Evolutionary conservation across 768 basidiomycete genomes (phyloP).

Genomic region (Cystofilobasidium ferigula): DNA sequence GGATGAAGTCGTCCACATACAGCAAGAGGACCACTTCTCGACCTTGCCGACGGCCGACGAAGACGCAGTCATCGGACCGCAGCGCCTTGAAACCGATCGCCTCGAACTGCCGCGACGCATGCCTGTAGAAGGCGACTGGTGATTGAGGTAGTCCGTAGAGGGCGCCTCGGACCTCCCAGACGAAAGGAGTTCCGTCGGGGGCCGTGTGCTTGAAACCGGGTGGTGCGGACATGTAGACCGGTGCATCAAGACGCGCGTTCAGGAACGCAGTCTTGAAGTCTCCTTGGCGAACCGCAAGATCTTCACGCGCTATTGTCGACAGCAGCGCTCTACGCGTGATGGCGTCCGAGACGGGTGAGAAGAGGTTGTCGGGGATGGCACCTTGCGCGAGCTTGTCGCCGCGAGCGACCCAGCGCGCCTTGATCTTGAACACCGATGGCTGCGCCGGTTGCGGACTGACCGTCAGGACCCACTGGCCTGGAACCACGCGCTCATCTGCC

Average conservation of each 20-base stretch:
- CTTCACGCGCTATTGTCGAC: not conserved
- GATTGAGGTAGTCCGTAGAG: not conserved
- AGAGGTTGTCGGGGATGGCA: conserved; percentile 31
- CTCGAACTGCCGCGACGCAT: not conserved
- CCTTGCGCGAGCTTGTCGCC: too few relatives aligned
- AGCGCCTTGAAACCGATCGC: not conserved
- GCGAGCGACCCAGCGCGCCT: too few relatives aligned
- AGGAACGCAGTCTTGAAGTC: conserved; percentile 19
- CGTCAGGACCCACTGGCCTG: too few relatives aligned
- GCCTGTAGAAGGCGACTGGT: conserved; percentile 3
- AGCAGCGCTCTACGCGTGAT: not conserved
- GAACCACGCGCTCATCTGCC: too few relatives aligned
- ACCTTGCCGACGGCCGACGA: too few relatives aligned
- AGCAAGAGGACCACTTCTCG: too few relatives aligned
- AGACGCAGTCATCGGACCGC: conserved; percentile 3
- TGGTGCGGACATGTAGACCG: not conserved
- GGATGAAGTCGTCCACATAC: too few relatives aligned
- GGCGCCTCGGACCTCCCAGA: not conserved
- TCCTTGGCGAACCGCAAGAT: conserved; percentile 1
- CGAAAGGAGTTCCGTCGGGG: not conserved
- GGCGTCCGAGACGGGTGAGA: conserved; percentile 14
- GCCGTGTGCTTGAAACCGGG: not conserved
- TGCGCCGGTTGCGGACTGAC: too few relatives aligned
- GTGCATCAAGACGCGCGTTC: not conserved
- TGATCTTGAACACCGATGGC: too few relatives aligned